Base-by-base conservation (phyloP, 345 rosid species). In the Acer campestre region DNA sequence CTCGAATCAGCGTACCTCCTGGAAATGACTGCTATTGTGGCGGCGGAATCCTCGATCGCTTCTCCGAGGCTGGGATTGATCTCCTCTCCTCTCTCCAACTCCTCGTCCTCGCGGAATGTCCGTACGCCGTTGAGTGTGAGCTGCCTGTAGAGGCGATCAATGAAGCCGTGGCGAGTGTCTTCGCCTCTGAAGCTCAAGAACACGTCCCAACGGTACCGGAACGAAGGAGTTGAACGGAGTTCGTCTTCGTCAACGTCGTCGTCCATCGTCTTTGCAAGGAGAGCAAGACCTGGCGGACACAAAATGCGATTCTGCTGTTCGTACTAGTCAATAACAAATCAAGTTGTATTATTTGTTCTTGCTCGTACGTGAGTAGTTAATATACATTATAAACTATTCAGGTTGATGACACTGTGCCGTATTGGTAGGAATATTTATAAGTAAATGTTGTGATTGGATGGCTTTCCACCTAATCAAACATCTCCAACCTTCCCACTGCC, bases 111-210 rank as follows among this genome's bases (percentile, higher is more conserved):
- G n/a, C 40, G 69, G 58, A 75, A 75, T 10, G 46, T 68, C 0
- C 71, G 61, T 59, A 75, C 38, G 7, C 71, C 71, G n/a, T 65
- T 58, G 10, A 9, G 1, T 10, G 0, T 10, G 12, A 85, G 84
- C 0, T 68, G 61, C 17, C 12, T 14, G 74, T 82, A 76, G 80
- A 90, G 80, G 4, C 35, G 22, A 56, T 7, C 29, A 3, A 87
- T 81, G 81, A 90, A 40, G 73, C 51, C 75, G 2, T 35, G 4
- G 61, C 94, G 84, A 14, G 89, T 88, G 78, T 90, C 94, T 68
- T 77, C 86, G 20, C 92, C 89, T 22, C 89, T 81, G 80, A 90
- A 90, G 20, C 92, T 90, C 13, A 90, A 78, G 77, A 90, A 88
- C 4, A 87, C 88, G 81, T 90, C 90, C 79, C 75, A 90, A 10